Evolutionary conservation across 352 stramenopile species (phyloP).

Genomic region (Thraustotheca clavata): DNA sequence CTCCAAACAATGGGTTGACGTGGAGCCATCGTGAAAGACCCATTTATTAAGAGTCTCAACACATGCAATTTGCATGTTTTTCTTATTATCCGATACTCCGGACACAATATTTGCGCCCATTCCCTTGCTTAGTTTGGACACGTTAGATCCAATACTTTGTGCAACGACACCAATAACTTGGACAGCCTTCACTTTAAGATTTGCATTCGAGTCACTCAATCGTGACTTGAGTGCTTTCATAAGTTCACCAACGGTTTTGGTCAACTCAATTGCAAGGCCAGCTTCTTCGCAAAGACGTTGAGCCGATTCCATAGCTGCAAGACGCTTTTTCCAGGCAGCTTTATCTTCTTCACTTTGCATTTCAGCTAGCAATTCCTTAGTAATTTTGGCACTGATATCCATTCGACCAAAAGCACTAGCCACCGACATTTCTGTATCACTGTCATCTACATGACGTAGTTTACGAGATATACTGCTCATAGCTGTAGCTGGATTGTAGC

Average conservation of each 20-base stretch:
- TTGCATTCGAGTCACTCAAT: constrained; percentile 77
- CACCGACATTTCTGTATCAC: constrained; percentile 4
- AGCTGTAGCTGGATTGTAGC: constrained; percentile 55
- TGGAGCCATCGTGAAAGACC: constrained; percentile 68
- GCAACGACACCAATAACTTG: constrained; percentile 75
- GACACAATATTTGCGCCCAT: constrained; percentile 55
- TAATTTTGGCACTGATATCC: constrained; percentile 73
- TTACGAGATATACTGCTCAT: constrained; percentile 50
- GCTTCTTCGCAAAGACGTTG: constrained; percentile 70
- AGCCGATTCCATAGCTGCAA: constrained; percentile 68
- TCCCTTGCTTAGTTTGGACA: constrained; percentile 75
- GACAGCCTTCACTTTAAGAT: constrained; percentile 78
- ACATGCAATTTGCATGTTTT: constrained; percentile 71
- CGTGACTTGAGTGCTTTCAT: constrained; percentile 67
- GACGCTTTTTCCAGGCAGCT: constrained; percentile 74
- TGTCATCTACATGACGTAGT: constrained; percentile 58
- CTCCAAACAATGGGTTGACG: constrained; percentile 54
- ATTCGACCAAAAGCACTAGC: constrained; percentile 60
- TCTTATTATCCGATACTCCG: constrained; percentile 83
- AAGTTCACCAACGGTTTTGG: constrained; percentile 66
- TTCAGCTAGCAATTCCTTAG: constrained; percentile 76
- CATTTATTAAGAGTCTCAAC: constrained; percentile 77
- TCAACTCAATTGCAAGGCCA: constrained; percentile 75
- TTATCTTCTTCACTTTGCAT: constrained; percentile 84
- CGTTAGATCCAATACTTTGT: constrained; percentile 61